Conservation (phyloP, 306 rosid species). For the Cucurbita pepo region DNA sequence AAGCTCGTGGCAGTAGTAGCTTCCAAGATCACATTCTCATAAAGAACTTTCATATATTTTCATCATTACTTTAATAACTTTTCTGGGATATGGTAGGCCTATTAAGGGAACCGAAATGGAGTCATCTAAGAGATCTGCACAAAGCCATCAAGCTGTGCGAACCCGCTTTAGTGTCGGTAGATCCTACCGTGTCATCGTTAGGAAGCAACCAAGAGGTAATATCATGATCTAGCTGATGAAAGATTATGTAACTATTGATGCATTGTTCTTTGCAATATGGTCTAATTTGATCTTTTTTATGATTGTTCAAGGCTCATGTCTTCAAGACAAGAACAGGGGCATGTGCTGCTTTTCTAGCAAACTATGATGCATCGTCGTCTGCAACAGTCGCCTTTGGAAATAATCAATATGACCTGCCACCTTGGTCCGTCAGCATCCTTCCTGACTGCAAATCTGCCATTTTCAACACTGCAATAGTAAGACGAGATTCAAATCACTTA, state of each 20-base stretch:
- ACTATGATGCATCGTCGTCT: constrained; percentile 34
- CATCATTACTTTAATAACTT: background rate
- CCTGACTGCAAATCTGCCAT: constrained; percentile 78
- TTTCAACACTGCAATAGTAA: constrained; percentile 82
- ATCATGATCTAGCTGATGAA: background rate
- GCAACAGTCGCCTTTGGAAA: constrained; percentile 46
- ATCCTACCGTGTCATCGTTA: constrained; percentile 46
- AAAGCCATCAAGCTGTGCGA: constrained; percentile 64
- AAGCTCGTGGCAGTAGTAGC: constrained; percentile 5
- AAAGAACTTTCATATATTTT: background rate
- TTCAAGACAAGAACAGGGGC: constrained; percentile 34
- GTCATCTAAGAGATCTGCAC: constrained; percentile 73
- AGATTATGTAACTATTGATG: background rate
- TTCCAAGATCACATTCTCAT: background rate
- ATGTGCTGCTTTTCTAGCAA: constrained; percentile 80
- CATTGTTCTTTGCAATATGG: background rate
- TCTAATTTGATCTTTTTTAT: constrained; percentile 1
- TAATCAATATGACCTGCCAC: constrained; percentile 52
- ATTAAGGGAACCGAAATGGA: constrained; percentile 71
- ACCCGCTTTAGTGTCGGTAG: constrained; percentile 43
- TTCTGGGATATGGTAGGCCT: constrained; percentile 34
- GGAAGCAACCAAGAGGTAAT: constrained; percentile 60
- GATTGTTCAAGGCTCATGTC: constrained; percentile 44
- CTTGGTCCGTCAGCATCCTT: constrained; percentile 89
- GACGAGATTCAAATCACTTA: background rate